A percentile compares a stretch with the other conserved stretches of the same genome.
Evolutionary conservation across 257 asterid genomes (phyloP).

Genomic region (Datura wrightii): DNA sequence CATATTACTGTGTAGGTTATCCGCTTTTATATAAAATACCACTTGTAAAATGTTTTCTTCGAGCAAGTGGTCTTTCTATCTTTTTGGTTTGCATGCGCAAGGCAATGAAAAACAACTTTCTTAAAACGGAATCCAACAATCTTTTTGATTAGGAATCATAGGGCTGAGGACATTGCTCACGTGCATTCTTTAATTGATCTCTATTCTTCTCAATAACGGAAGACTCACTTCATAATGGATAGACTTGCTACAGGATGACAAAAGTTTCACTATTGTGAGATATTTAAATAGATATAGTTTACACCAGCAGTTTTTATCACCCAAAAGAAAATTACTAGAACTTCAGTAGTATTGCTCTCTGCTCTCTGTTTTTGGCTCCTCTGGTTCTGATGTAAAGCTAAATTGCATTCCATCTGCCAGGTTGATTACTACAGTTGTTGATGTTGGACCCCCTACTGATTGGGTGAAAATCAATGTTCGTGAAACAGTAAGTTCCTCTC

Average conservation of each 20-base stretch:
- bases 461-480: conserved; percentile 94
- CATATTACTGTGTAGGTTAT: not conserved
- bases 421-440: conserved; percentile 69
- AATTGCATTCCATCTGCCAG: conserved; percentile 45
- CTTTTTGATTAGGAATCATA: not conserved
- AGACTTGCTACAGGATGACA: not conserved
- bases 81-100: not conserved
- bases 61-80: not conserved
- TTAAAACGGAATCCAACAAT: not conserved
- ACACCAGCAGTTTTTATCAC: not conserved
- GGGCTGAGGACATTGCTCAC: not conserved
- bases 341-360: not conserved
- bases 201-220: not conserved
- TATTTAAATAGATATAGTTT: not conserved
- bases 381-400: conserved; percentile 28
- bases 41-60: not conserved
- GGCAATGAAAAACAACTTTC: not conserved
- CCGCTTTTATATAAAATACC: not conserved
- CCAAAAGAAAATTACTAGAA: not conserved
- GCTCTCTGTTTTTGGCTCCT: not conserved
- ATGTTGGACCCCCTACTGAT: conserved; percentile 91
- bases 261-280: not conserved
- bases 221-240: not conserved
- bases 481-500: conserved; percentile 66
- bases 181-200: not conserved